Base-by-base conservation (phyloP, 2,329 filamentous ascomycete genomes). In the Hymenoscyphus occultus region DNA sequence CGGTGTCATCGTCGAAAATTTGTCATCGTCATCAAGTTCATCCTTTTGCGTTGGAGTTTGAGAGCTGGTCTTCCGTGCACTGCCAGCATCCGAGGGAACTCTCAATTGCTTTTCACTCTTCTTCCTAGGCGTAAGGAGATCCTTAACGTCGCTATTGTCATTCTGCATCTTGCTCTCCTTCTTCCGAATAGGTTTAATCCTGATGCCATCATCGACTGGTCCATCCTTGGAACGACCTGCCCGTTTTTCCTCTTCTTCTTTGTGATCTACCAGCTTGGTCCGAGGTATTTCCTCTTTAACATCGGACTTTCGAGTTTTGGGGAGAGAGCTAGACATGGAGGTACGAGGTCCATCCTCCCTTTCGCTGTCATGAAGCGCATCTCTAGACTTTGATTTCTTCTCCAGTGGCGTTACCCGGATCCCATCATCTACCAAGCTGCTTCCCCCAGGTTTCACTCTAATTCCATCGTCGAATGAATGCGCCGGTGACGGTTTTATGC, bases 401-500 rank as follows among this genome's bases (percentile, higher is more conserved):
- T 63, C 59, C 4, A 40, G 51, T 31, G 62, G 62, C 3, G 28
- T 60, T 59, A 56, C 56, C 40, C 59, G 59, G 56, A 70, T 69
- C 13, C 66, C 70, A 63, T 69, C 70, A 60, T 69, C 65, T 16
- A 56, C 56, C n/a, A 42, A 56, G 14, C 42, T 32, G 19, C 64
- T 48, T 14, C 54, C 48, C 56, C 56, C 28, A 16, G 56, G 64
- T 19, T 60, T 67, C 6, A 64, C 54, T 54, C 68, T 62, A 16
- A 69, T 69, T 1, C 67, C 69, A 64, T 70, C 71, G 64, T 70
- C 66, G 35, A 51, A 58, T 19, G 66, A 65, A 59, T 58, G 59
- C 56, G 64, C 66, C 59, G 56, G 75, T 70, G 71, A 69, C 3
- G 75, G 71, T 35, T 74, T 79, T 13, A 81, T 78, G 62, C 80